Evolutionary conservation across 2,329 filamentous ascomycete genomes (phyloP), one percentile per base, ranked within the genome.

Genomic region (Endoconidiophora polonica): DNA sequence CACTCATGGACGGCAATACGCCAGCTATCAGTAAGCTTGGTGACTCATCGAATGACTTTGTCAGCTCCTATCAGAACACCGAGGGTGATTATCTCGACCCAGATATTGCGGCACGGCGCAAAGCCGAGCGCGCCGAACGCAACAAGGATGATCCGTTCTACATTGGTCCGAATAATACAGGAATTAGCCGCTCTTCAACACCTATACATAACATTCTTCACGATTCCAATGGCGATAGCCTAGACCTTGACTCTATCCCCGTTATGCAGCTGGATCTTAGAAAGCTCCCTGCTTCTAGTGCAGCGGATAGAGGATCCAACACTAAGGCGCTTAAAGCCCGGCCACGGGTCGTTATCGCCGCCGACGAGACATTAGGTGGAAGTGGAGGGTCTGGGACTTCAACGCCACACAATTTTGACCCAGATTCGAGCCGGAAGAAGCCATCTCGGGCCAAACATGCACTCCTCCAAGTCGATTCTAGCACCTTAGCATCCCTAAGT

Each of bases 81-180:
- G 73, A 81, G 50, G 79, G 88, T 29, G 74, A 69, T 43, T 83
- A 82, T 56, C 64, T 83, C 2, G 83, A 90, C 54, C 70, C 81
- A 1, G 81, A 86, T 57, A 85, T 86, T 44, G 62, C 85, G 40
- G 83, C 84, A 3, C 73, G 79, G 55, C 76, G 84, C 55, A 84
- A 81, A 57, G 77, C 81, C 3, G 86, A 94, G 60, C 76, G 88
- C 9, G 67, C 74, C 51, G 87, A 94, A 60, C 77, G 86, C 51
- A 86, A 94, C 62, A 83, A 76, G 57, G 90, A 96, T 60, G 91
- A 98, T 59, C 91, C 91, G 0, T 98, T 94, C 63, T 98, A 98
- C 60, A 96, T 98, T 59, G 68, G 66, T 36, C 14, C 48, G 3
- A 24, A 46, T 0, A 71, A 70, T 22, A 65, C 67, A 5, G 66